phyloP scores from a whole-genome alignment of 1,284 basidiomycete genomes.

The Cryptococcus amylolentus region DNA sequence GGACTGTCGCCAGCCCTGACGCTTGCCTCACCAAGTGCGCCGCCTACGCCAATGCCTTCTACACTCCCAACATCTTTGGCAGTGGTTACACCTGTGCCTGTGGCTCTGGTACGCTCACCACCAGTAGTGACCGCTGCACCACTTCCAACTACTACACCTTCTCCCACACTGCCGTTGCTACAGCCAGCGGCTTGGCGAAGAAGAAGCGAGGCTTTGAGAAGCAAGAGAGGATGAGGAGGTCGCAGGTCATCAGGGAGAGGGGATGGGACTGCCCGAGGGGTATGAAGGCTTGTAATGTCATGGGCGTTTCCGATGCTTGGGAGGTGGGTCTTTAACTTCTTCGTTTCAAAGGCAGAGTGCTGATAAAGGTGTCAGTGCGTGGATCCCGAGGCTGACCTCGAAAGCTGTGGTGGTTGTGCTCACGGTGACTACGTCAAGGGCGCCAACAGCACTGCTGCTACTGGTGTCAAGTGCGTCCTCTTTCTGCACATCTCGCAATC shows the following conservation, averaged over 20 bases:
- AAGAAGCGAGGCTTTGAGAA: background rate
- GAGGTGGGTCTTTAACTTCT: constrained; percentile 5
- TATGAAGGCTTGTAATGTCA: constrained; percentile 13
- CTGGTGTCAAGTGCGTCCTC: constrained; percentile 10
- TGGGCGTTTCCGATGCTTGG: constrained; percentile 10
- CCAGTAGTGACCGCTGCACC: background rate
- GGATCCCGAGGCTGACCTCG: constrained; percentile 11
- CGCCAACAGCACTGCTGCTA: constrained; percentile 6
- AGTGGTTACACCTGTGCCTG: constrained; percentile 12
- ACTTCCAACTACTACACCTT: constrained; percentile 6
- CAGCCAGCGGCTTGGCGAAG: constrained; percentile 4
- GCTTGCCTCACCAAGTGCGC: constrained; percentile 10
- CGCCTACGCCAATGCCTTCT: constrained; percentile 3
- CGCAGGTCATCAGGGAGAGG: constrained; percentile 2
- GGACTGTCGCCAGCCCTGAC: constrained; percentile 4
- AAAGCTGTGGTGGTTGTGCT: constrained; percentile 15
- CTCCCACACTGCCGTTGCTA: constrained; percentile 7
- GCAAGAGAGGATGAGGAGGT: background rate
- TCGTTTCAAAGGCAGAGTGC: background rate
- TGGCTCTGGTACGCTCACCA: background rate
- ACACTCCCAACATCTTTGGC: constrained; percentile 1
- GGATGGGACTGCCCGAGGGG: constrained; percentile 10
- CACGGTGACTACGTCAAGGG: constrained; percentile 7
- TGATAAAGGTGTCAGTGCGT: constrained; percentile 3
- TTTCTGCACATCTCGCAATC: background rate